These are phyloP conservation scores for Clarireedia sp. DNA, from an alignment of 2,329 filamentous ascomycete species.

Conservation along the genomic window DNA sequence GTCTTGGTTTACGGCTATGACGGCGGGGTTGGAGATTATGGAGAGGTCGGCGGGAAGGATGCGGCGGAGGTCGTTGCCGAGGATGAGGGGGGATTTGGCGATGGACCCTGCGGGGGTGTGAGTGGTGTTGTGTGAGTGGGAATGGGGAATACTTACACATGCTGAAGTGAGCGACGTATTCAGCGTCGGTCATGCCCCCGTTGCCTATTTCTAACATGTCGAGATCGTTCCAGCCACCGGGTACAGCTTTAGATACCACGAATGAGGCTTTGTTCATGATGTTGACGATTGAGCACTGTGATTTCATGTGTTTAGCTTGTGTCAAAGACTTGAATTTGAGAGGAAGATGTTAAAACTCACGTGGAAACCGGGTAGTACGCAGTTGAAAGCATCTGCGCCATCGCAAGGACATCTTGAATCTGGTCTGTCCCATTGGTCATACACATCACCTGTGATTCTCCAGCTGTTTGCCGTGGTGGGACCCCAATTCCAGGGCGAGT, in stretches of 20 bases:
- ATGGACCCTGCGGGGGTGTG: conserved; percentile 18
- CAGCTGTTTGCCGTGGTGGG: conserved; percentile 32
- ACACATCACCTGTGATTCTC: conserved; percentile 34
- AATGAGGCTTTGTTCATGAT: conserved; percentile 26
- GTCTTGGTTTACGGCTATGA: conserved; percentile 38
- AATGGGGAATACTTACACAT: conserved; percentile 18
- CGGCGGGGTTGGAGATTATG: conserved; percentile 35
- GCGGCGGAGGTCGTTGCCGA: conserved; percentile 26
- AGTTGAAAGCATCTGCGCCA: conserved; percentile 32
- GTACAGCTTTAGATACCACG: conserved; percentile 25
- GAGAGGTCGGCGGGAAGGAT: conserved; percentile 30
- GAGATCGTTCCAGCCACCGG: conserved; percentile 30
- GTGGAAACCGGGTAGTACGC: conserved; percentile 25
- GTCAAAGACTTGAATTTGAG: neutral
- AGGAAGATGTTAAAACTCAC: neutral
- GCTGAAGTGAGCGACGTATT: conserved; percentile 30
- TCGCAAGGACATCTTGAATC: conserved; percentile 32
- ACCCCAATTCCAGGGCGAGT: conserved; percentile 35
- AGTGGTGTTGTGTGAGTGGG: neutral
- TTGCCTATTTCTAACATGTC: conserved; percentile 33
- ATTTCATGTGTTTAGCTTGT: neutral
- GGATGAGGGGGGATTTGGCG: conserved; percentile 26
- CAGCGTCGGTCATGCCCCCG: conserved; percentile 29
- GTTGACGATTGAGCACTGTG: conserved; percentile 24
- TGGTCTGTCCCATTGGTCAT: conserved; percentile 33